Evolutionary conservation across 331 rosid genomes (phyloP).

Genomic region (Pyracantha coccinea): DNA sequence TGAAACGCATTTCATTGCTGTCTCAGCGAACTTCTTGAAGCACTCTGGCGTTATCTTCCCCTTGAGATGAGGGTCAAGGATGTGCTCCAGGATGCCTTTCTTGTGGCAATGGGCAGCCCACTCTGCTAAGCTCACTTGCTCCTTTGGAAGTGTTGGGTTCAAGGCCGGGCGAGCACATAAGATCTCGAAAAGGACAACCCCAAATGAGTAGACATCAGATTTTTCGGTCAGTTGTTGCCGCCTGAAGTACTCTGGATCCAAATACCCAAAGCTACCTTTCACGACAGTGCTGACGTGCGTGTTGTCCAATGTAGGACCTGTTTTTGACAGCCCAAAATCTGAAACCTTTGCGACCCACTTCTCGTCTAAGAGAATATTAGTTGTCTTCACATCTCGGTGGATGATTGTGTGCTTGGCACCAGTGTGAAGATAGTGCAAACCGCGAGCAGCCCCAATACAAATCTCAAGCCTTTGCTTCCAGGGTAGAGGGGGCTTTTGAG

Average conservation of each 20-base stretch:
- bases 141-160: constrained; percentile 85
- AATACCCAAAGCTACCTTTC: constrained; percentile 95
- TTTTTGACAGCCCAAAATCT: constrained; percentile 95
- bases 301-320: constrained; percentile 95
- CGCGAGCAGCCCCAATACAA: constrained; percentile 97
- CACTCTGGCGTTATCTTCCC: constrained; percentile 92
- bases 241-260: constrained; percentile 99
- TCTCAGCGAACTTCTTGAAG: constrained; percentile 89
- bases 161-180: constrained; percentile 96
- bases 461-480: constrained; percentile 99
- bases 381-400: constrained; percentile 96
- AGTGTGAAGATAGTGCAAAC: constrained; percentile 93
- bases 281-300: constrained; percentile 98
- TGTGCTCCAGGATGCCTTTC: constrained; percentile 85
- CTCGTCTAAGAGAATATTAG: constrained; percentile 93
- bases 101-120: constrained; percentile 96
- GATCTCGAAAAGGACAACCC: constrained; percentile 91
- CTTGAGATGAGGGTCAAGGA: constrained; percentile 74
- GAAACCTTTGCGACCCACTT: constrained; percentile 99
- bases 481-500: constrained; percentile 89
- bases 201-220: constrained; percentile 97
- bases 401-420: constrained; percentile 99
- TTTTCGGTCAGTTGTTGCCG: constrained; percentile 96
- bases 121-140: constrained; percentile 98
- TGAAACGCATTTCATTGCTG: constrained; percentile 94